Conservation (phyloP, 768 basidiomycete species). For the Mycena polygramma region DNA sequence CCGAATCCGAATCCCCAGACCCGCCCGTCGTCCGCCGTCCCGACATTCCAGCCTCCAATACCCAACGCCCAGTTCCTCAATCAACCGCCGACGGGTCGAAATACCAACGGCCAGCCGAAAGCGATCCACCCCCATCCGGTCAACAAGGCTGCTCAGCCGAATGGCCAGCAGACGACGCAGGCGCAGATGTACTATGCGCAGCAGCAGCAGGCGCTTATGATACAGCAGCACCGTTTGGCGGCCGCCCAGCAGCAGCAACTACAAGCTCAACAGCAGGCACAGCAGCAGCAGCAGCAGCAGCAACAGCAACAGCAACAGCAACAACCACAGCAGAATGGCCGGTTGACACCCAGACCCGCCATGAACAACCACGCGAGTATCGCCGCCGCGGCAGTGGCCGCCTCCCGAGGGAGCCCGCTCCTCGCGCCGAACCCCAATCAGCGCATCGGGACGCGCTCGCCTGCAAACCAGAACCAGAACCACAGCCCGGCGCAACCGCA, state of each 20-base stretch:
- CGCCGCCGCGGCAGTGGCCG: conserved; percentile 33
- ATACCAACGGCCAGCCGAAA: conserved; percentile 31
- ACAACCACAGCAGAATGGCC: conserved; percentile 37
- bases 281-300: conserved; percentile 30
- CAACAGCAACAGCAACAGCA: conserved; percentile 35
- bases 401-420: conserved; percentile 34
- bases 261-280: conserved; percentile 34
- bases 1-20: conserved; percentile 32
- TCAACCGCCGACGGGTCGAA: conserved; percentile 36
- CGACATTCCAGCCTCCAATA: conserved; percentile 39
- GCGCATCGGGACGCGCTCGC: conserved; percentile 28
- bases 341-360: conserved; percentile 34
- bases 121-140: conserved; percentile 9
- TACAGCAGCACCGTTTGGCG: conserved; percentile 30
- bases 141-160: conserved; percentile 4
- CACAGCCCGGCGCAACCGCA: not conserved
- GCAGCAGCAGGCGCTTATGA: conserved; percentile 31
- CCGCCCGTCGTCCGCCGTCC: conserved; percentile 39
- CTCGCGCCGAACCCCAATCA: conserved; percentile 22
- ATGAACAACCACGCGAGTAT: conserved; percentile 30
- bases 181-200: conserved; percentile 29
- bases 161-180: conserved; percentile 8
- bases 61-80: conserved; percentile 41
- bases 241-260: conserved; percentile 34
- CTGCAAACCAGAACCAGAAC: conserved; percentile 8